These are phyloP conservation scores for Tuctoria greenei DNA, from an alignment of 176 grass and related monocot genomes.

Conservation along the genomic window DNA sequence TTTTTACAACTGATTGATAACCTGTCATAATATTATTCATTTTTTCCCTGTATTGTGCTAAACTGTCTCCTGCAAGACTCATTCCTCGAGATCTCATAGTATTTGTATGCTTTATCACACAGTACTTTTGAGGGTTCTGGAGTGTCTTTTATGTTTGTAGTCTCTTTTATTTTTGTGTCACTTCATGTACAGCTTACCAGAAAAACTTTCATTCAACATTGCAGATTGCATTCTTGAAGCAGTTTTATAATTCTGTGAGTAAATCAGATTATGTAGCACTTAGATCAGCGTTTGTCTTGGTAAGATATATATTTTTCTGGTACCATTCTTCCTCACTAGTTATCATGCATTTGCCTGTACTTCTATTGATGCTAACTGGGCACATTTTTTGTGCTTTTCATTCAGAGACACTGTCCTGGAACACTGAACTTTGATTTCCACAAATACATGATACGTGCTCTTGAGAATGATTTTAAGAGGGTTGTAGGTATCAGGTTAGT, in stretches of 20 bases:
- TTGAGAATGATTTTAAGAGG: conserved; percentile 85
- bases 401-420: conserved; percentile 46
- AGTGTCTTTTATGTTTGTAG: conserved; percentile 17
- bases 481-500: conserved; percentile 86
- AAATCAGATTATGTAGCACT: conserved; percentile 84
- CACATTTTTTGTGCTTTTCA: conserved; percentile 24
- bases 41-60: conserved; percentile 22
- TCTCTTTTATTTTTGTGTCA: neutral
- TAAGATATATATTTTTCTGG: conserved; percentile 34
- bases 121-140: neutral
- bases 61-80: conserved; percentile 25
- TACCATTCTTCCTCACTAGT: conserved; percentile 22
- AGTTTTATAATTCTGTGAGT: conserved; percentile 80
- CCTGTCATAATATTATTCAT: conserved; percentile 26
- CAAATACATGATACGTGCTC: conserved; percentile 67
- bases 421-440: conserved; percentile 60
- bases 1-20: neutral
- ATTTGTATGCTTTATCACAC: neutral
- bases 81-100: neutral
- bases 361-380: conserved; percentile 14
- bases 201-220: conserved; percentile 32
- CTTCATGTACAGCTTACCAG: conserved; percentile 5
- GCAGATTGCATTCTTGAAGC: conserved; percentile 78
- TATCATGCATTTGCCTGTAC: conserved; percentile 14
- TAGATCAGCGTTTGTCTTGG: conserved; percentile 78